Conservation (phyloP, 306 rosid genomes). For the Senna tora region DNA sequence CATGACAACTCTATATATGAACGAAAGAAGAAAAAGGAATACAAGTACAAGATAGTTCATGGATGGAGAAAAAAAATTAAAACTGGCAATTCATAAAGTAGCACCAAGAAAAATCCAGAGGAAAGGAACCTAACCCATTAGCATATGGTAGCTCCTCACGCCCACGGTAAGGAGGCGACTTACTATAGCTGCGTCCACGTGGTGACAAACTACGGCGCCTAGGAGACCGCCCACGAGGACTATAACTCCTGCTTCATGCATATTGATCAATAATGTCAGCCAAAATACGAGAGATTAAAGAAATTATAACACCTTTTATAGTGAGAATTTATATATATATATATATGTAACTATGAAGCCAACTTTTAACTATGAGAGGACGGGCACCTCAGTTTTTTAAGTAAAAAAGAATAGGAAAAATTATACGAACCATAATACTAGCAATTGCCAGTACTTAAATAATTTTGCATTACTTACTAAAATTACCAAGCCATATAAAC, state of each 20-base stretch:
- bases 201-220: conserved; percentile 93
- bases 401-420: conserved; percentile 1
- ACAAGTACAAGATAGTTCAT: not conserved
- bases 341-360: not conserved
- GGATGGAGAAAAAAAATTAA: no score
- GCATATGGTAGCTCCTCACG: conserved; percentile 90
- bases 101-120: not conserved
- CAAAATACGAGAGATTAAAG: not conserved
- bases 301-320: not conserved
- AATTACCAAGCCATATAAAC: not conserved
- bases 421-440: not conserved
- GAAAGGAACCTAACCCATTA: conserved; percentile 68
- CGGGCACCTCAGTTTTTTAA: not conserved
- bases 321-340: not conserved
- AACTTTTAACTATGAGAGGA: not conserved
- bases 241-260: conserved; percentile 72
- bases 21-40: not conserved
- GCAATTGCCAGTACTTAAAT: not conserved
- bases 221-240: conserved; percentile 94
- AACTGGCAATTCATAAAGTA: not conserved
- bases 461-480: not conserved
- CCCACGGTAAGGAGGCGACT: conserved; percentile 89
- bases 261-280: conserved; percentile 27
- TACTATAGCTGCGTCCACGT: conserved; percentile 89
- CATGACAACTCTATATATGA: not conserved